These are phyloP conservation scores for Byssochlamys sp. DNA, from an alignment of 2,329 filamentous ascomycete species.

Conservation along the genomic window DNA sequence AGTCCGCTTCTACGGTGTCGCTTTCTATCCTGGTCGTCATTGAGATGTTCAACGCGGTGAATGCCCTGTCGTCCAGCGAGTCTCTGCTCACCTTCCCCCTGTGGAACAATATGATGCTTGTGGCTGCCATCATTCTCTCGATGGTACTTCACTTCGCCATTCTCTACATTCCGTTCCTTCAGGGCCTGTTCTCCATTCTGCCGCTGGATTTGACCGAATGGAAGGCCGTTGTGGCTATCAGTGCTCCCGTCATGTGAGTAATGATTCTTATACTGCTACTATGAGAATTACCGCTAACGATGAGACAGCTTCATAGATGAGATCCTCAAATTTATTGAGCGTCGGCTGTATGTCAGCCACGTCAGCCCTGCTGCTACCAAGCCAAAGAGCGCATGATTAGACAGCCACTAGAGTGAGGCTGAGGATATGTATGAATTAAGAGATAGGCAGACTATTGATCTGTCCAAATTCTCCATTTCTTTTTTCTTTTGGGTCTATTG, in stretches of 20 bases:
- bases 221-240: constrained; percentile 82
- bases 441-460: not conserved
- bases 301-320: constrained; percentile 65
- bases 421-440: not conserved
- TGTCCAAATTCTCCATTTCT: not conserved
- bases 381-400: constrained; percentile 25
- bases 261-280: not conserved
- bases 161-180: constrained; percentile 81
- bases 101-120: constrained; percentile 98
- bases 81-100: constrained; percentile 83
- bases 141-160: constrained; percentile 94
- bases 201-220: constrained; percentile 79
- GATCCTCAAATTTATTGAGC: constrained; percentile 67
- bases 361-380: constrained; percentile 22
- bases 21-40: constrained; percentile 88
- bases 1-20: constrained; percentile 84
- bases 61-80: constrained; percentile 89
- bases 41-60: constrained; percentile 99
- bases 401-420: not conserved
- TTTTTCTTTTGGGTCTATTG: not conserved
- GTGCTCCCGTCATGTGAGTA: constrained; percentile 82
- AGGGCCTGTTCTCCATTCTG: constrained; percentile 79
- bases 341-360: constrained; percentile 46
- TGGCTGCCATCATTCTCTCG: constrained; percentile 83
- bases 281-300: constrained; percentile 11